phyloP scores from a whole-genome alignment of 2,329 filamentous ascomycete species.

The Aspergillus calidoustus region DNA sequence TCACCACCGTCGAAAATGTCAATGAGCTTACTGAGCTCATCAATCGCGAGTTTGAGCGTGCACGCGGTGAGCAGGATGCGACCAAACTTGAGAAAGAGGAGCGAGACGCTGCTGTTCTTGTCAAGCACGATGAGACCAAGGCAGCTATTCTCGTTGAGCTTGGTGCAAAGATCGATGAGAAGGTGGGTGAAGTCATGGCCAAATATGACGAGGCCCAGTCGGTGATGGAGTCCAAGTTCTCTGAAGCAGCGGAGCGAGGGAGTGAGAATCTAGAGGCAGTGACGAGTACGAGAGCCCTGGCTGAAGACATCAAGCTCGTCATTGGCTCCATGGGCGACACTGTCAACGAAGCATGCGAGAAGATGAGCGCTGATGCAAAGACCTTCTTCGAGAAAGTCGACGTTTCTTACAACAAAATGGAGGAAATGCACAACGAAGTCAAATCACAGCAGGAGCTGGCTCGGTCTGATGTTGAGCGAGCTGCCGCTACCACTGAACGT shows the following conservation, averaged over 20 bases:
- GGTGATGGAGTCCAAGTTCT: constrained; percentile 73
- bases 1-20: constrained; percentile 61
- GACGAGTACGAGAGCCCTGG: constrained; percentile 74
- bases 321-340: constrained; percentile 83
- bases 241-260: constrained; percentile 74
- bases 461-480: constrained; percentile 77
- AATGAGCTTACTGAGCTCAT: constrained; percentile 76
- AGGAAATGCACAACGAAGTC: constrained; percentile 71
- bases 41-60: constrained; percentile 85
- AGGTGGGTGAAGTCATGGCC: constrained; percentile 76
- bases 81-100: constrained; percentile 78
- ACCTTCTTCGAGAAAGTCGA: constrained; percentile 84
- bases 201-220: constrained; percentile 89
- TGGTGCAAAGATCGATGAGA: constrained; percentile 69
- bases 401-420: constrained; percentile 73
- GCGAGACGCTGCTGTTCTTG: constrained; percentile 57
- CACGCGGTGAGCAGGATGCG: constrained; percentile 76
- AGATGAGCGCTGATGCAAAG: constrained; percentile 84
- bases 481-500: constrained; percentile 72
- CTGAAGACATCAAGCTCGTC: constrained; percentile 84
- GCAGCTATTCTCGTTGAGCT: constrained; percentile 60
- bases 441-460: constrained; percentile 83
- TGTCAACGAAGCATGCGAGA: constrained; percentile 81
- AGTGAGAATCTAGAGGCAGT: constrained; percentile 74
- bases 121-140: constrained; percentile 65